Evolutionary conservation across 768 basidiomycete species (phyloP).

Genomic region (Pulveroboletus sp.): DNA sequence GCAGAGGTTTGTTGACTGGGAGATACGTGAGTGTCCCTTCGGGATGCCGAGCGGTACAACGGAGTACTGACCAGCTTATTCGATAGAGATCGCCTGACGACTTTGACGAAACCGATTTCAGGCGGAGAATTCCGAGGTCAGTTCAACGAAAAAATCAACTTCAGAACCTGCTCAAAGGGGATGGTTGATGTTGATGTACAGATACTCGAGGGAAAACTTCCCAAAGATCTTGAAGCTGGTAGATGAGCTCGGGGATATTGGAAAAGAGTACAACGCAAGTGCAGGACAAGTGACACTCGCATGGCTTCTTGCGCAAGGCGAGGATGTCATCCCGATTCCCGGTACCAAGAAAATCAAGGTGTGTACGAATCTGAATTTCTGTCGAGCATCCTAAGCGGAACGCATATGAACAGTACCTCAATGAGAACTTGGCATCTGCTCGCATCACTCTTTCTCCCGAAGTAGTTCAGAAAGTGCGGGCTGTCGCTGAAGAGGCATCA

Average conservation of each 20-base stretch:
- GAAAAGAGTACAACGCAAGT: slow-evolving; percentile 32
- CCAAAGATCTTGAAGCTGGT: slow-evolving; percentile 40
- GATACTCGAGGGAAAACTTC: slow-evolving; percentile 42
- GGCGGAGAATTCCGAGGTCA: slow-evolving; percentile 23
- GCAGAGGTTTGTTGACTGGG: slow-evolving; percentile 51
- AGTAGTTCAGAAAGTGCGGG: slow-evolving; percentile 37
- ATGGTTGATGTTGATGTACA: not conserved
- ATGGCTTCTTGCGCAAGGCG: slow-evolving; percentile 39
- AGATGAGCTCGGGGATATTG: slow-evolving; percentile 33
- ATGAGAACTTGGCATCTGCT: slow-evolving; percentile 43
- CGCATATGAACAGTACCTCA: slow-evolving; percentile 32
- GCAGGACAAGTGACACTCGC: slow-evolving; percentile 41
- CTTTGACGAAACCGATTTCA: slow-evolving; percentile 28
- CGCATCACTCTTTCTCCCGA: slow-evolving; percentile 34
- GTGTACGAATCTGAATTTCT: not conserved
- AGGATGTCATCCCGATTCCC: slow-evolving; percentile 39
- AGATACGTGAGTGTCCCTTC: slow-evolving; percentile 31
- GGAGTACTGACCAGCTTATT: not conserved
- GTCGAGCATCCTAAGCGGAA: not conserved
- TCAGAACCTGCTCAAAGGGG: not conserved
- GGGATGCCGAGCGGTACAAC: too few relatives aligned
- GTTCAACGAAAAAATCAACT: slow-evolving; percentile 16
- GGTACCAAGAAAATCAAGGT: slow-evolving; percentile 38
- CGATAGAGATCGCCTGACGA: slow-evolving; percentile 33
- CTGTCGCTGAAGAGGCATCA: slow-evolving; percentile 31